Base-by-base conservation (phyloP, 2,329 filamentous ascomycete species). In the Ciborinia camelliae region DNA sequence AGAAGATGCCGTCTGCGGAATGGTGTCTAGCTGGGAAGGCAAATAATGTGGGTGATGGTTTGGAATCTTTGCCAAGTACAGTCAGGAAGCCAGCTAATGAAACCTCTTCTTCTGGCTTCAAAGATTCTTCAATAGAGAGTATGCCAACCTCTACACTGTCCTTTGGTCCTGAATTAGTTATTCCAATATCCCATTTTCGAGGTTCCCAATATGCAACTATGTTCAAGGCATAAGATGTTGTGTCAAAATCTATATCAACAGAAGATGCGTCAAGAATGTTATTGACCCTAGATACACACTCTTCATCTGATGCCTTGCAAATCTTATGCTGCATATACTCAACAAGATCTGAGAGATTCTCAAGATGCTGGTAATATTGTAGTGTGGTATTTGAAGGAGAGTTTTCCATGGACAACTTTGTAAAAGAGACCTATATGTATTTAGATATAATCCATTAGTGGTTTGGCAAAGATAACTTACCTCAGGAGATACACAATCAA, bases 1-100 rank as follows among this genome's bases (percentile, higher is more conserved):
- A 96, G 60, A 78, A 82, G 15, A 79, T 76, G 0, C n/a, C n/a
- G n/a, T 80, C 75, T 1, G 76, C 72, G 15, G 83, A 79, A 70
- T 90, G 86, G 76, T 97, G 93, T 0, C 92, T 87, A 3, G 91
- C 87, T 2, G 91, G 88, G 69, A 96, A 95, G 51, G 90, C 86
- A 79, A 98, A 97, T 53, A 94, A 80, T 0, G 91, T 90, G 2
- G 90, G 84, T 47, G 89, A 90, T 14, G 91, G 86, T 68, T 87
- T 85, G 47, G 82, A 81, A 71, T 92, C 86, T 72, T 93, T 85
- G 28, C 91, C 91, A 0, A 97, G 78, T 3, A 96, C 90, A 0
- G 87, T 89, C 60, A 97, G 79, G 63, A 92, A 84, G 3, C 94
- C 94, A 6, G 88, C 87, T 47, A 97, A 82, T 45, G 89, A 89